Percentiles rank a stretch among this genome's conserved stretches.
Evolutionary conservation across 441 rosid species (phyloP).

Genomic region (Gossypium laxum): DNA sequence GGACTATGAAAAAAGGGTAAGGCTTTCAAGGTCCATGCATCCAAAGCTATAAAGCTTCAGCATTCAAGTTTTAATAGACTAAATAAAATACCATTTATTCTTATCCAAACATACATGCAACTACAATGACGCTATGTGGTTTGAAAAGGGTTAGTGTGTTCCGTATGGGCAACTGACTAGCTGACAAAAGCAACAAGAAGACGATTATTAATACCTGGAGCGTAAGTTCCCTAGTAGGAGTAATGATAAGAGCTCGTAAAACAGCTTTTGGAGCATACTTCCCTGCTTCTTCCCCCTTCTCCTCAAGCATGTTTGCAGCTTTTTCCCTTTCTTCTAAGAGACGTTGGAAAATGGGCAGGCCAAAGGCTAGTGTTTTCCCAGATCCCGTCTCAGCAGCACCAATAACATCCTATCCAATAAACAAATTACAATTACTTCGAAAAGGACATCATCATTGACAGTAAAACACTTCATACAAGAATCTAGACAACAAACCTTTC

Average conservation of each 20-base stretch:
- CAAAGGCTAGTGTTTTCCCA: conserved; percentile 97
- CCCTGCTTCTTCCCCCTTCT: conserved; percentile 53
- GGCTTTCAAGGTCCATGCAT: not conserved
- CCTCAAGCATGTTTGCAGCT: conserved; percentile 34
- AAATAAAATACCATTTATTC: not conserved
- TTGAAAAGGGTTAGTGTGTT: not conserved
- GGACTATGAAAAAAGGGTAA: not conserved
- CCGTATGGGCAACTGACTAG: not conserved
- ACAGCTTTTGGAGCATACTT: conserved; percentile 55
- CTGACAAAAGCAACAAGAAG: conserved; percentile 17
- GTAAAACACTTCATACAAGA: conserved; percentile 4
- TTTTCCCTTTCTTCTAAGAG: conserved; percentile 80
- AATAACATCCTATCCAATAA: conserved; percentile 62
- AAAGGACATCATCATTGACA: conserved; percentile 9
- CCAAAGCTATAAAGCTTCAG: not conserved
- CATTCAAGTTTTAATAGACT: not conserved
- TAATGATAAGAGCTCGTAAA: conserved; percentile 77
- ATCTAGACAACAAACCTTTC: conserved; percentile 55
- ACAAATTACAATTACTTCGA: conserved; percentile 10
- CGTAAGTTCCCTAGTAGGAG: conserved; percentile 94
- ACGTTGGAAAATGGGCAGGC: conserved; percentile 88
- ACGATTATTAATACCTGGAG: conserved; percentile 48
- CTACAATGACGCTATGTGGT: not conserved
- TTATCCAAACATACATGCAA: not conserved
- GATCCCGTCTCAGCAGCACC: conserved; percentile 99